A percentile compares a stretch with the other conserved stretches of the same genome.
These are phyloP conservation scores for Lactarius sp. DNA, from an alignment of 768 basidiomycete species.

Conservation along the genomic window DNA sequence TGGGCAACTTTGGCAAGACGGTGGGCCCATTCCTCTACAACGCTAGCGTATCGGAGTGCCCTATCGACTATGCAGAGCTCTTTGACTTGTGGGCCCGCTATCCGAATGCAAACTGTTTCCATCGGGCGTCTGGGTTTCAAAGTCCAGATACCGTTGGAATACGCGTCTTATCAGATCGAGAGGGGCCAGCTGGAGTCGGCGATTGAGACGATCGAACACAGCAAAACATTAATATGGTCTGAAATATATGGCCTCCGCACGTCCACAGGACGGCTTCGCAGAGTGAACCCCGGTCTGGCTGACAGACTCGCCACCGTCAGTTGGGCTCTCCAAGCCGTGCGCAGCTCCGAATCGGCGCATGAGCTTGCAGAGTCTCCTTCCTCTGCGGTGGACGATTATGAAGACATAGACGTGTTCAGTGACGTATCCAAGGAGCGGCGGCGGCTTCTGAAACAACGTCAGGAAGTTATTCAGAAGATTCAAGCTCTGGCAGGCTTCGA, in stretches of 20 bases:
- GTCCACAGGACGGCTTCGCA: neutral
- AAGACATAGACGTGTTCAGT: neutral
- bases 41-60: conserved; percentile 1
- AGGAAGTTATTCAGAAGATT: neutral
- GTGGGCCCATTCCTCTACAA: neutral
- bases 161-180: neutral
- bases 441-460: neutral
- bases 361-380: neutral
- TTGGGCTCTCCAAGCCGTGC: neutral
- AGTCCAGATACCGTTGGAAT: neutral
- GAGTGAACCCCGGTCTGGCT: neutral
- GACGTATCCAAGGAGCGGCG: neutral
- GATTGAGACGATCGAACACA: conserved; percentile 5
- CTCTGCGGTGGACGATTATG: neutral
- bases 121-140: neutral
- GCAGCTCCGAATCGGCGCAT: neutral
- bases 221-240: conserved; percentile 8
- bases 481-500: neutral
- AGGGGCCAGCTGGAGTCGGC: conserved; percentile 1
- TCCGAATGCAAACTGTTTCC: neutral
- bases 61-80: neutral
- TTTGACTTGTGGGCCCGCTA: neutral
- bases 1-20: neutral
- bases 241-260: conserved; percentile 10
- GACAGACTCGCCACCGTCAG: neutral